These are phyloP conservation scores for Solioccasus polychromus DNA, from an alignment of 768 basidiomycete genomes.

Conservation along the genomic window DNA sequence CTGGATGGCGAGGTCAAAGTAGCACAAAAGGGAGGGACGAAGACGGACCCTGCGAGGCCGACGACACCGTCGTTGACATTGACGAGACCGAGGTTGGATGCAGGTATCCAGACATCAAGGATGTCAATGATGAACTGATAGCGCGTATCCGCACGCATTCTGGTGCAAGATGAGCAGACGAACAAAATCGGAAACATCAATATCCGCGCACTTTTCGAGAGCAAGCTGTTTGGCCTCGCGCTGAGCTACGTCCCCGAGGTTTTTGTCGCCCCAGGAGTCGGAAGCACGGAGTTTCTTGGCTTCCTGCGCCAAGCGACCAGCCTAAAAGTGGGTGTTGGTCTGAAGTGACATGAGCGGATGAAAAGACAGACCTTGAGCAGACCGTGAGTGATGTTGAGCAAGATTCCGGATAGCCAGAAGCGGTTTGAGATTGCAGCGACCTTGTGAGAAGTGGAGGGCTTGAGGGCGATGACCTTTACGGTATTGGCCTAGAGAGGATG, in stretches of 20 bases:
- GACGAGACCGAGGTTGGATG: conserved; percentile 72
- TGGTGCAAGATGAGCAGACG: conserved; percentile 25
- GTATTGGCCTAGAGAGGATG: conserved; percentile 51
- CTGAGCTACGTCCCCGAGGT: conserved; percentile 60
- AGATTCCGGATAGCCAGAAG: conserved; percentile 87
- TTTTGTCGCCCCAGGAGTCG: conserved; percentile 58
- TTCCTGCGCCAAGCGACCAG: conserved; percentile 59
- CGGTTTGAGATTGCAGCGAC: conserved; percentile 68
- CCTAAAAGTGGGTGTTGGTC: conserved; percentile 36
- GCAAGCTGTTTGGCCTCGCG: conserved; percentile 62
- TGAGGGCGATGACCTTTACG: conserved; percentile 60
- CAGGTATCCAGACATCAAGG: conserved; percentile 89
- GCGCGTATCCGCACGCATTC: conserved; percentile 61
- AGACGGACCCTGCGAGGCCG: conserved; percentile 78
- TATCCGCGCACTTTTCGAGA: conserved; percentile 46
- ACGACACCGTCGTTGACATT: conserved; percentile 81
- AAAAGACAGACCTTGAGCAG: conserved; percentile 55
- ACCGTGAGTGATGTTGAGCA: conserved; percentile 72
- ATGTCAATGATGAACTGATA: conserved; percentile 83
- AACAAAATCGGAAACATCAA: neutral
- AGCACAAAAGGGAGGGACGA: conserved; percentile 5
- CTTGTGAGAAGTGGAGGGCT: conserved; percentile 57
- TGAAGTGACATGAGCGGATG: neutral
- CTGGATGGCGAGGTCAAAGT: conserved; percentile 33
- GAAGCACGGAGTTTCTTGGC: conserved; percentile 47